Conservation (phyloP, 352 stramenopile genomes). For the Phytophthora uliginosa region DNA sequence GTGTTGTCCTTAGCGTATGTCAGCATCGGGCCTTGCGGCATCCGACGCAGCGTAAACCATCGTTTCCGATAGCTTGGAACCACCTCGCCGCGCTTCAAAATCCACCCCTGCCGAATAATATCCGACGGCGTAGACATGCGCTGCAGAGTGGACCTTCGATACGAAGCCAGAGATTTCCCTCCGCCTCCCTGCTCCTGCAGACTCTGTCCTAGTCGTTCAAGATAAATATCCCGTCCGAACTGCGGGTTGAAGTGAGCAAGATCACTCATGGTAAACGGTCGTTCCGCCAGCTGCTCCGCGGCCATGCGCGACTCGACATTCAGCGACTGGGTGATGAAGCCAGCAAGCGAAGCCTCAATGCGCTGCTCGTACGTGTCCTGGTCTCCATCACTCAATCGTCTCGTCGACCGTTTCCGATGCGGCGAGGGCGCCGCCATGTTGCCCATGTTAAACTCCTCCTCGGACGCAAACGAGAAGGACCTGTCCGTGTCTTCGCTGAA, state of each 20-base stretch:
- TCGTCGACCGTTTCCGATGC: conserved; percentile 36
- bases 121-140: conserved; percentile 53
- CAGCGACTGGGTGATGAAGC: conserved; percentile 59
- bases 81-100: conserved; percentile 82
- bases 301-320: conserved; percentile 50
- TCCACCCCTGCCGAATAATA: conserved; percentile 75
- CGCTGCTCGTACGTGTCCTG: conserved; percentile 72
- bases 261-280: conserved; percentile 73
- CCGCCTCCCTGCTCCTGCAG: conserved; percentile 69
- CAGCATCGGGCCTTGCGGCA: conserved; percentile 81
- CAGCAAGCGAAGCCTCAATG: conserved; percentile 71
- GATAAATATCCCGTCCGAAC: conserved; percentile 75
- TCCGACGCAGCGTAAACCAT: conserved; percentile 83
- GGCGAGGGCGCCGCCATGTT: conserved; percentile 38
- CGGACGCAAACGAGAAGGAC: conserved; percentile 71
- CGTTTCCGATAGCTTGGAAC: conserved; percentile 84
- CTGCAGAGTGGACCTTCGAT: conserved; percentile 74
- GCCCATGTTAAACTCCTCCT: conserved; percentile 55
- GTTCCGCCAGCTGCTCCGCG: conserved; percentile 35
- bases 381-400: conserved; percentile 56
- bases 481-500: conserved; percentile 75
- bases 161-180: conserved; percentile 70
- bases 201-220: conserved; percentile 71
- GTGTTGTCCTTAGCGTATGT: conserved; percentile 83
- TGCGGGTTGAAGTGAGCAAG: conserved; percentile 74